phyloP scores from a whole-genome alignment of 176 grass and related monocot species.

The Cenchrus purpureus region DNA sequence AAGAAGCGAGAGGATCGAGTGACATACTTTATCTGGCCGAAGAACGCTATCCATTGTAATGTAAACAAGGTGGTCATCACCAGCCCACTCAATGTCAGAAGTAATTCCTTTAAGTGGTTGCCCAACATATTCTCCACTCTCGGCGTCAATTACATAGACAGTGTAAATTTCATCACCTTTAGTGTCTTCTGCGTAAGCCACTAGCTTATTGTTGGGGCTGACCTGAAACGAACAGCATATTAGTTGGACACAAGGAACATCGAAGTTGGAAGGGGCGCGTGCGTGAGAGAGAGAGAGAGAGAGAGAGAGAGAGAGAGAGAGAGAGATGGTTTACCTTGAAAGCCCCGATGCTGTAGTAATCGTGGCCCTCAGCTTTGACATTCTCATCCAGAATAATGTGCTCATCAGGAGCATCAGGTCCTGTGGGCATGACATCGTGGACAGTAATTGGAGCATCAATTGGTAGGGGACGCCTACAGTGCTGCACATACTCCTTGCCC shows the following conservation, averaged over 20 bases:
- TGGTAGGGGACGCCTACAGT: conserved; percentile 61
- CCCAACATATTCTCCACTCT: conserved; percentile 62
- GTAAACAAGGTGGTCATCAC: conserved; percentile 77
- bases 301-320: neutral
- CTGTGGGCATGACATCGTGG: conserved; percentile 71
- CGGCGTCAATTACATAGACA: conserved; percentile 78
- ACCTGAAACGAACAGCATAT: conserved; percentile 53
- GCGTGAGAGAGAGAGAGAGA: neutral
- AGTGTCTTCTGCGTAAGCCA: conserved; percentile 85
- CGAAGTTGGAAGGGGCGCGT: neutral
- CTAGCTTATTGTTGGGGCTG: conserved; percentile 84
- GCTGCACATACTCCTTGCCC: conserved; percentile 82
- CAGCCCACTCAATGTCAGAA: conserved; percentile 82
- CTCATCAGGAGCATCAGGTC: conserved; percentile 63
- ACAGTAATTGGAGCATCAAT: conserved; percentile 54
- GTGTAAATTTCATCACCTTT: conserved; percentile 88
- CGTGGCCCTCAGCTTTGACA: conserved; percentile 66
- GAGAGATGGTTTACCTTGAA: conserved; percentile 56
- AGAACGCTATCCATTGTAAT: conserved; percentile 84
- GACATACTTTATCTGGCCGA: conserved; percentile 84
- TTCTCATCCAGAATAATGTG: conserved; percentile 93
- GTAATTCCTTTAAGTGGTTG: conserved; percentile 71
- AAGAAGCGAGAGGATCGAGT: neutral
- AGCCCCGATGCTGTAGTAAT: conserved; percentile 77
- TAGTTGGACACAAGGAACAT: conserved; percentile 8